Evolutionary conservation across 257 asterid species (phyloP).

Genomic region (Nicotiana otophora): DNA sequence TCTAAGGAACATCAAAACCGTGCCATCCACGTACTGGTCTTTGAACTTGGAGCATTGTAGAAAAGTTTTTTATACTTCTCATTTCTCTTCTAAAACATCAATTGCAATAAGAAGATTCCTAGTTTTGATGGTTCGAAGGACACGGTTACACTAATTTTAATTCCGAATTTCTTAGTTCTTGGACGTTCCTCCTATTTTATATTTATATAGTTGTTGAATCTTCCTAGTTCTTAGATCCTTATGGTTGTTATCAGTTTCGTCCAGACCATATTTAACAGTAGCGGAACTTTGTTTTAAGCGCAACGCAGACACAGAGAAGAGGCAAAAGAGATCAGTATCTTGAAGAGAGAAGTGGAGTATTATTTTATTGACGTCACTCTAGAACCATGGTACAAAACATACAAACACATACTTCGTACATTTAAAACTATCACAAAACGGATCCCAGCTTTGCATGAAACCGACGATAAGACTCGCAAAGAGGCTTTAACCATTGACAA

Average conservation of each 20-base stretch:
- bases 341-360: neutral
- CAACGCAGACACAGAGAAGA: neutral
- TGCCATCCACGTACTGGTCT: neutral
- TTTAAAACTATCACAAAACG: neutral
- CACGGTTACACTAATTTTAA: neutral
- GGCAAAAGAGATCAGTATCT: neutral
- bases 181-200: neutral
- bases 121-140: neutral
- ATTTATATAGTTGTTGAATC: no score
- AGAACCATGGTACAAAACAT: neutral
- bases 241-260: neutral
- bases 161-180: neutral
- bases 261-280: neutral
- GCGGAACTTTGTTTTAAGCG: neutral
- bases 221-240: no score
- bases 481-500: constrained; percentile 34
- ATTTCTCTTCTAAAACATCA: neutral
- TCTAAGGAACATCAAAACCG: neutral
- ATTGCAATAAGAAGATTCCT: neutral
- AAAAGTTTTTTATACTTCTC: neutral
- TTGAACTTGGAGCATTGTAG: neutral
- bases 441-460: neutral
- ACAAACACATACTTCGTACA: neutral
- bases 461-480: neutral
- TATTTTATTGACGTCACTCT: neutral